Conservation (phyloP, 2,329 filamentous ascomycete species). For the Aspergillus spinulosporus region DNA sequence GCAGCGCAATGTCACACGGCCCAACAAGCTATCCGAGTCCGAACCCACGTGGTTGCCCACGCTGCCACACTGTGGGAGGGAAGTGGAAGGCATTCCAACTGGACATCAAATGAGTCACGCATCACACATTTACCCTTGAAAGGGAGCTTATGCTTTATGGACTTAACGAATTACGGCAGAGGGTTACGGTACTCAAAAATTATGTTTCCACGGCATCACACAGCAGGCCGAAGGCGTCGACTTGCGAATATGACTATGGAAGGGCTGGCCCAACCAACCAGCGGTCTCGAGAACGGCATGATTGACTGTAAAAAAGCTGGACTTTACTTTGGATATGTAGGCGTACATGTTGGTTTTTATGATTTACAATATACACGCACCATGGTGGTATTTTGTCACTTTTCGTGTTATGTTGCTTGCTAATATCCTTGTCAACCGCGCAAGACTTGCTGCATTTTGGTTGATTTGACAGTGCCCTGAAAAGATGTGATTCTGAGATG, state of each 20-base stretch:
- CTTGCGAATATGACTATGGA: slow-evolving; percentile 7
- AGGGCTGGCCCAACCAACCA: slow-evolving; percentile 23
- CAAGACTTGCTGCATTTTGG: not conserved
- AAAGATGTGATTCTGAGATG: not conserved
- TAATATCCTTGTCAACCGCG: not conserved
- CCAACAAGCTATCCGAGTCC: slow-evolving; percentile 40
- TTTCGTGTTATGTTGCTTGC: not conserved
- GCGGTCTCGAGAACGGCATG: not conserved
- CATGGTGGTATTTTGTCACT: slow-evolving; percentile 12
- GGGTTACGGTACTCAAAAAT: slow-evolving; percentile 24
- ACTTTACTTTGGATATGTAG: slow-evolving; percentile 19
- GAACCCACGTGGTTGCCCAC: slow-evolving; percentile 44
- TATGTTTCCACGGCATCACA: slow-evolving; percentile 26
- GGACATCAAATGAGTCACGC: slow-evolving; percentile 43
- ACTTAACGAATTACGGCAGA: slow-evolving; percentile 33
- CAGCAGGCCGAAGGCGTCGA: slow-evolving; percentile 15
- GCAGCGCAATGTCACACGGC: slow-evolving; percentile 31
- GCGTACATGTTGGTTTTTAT: slow-evolving; percentile 12
- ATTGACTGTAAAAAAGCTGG: slow-evolving; percentile 28
- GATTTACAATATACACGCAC: slow-evolving; percentile 19
- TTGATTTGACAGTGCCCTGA: not conserved
- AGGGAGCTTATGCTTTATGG: slow-evolving; percentile 27
- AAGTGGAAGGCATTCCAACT: slow-evolving; percentile 53
- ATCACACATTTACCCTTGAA: not conserved
- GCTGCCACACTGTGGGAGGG: slow-evolving; percentile 47